A percentile compares a stretch with the other conserved stretches of the same genome.
Evolutionary conservation across 306 rosid species (phyloP).

Genomic region (Dicorynia guianensis): DNA sequence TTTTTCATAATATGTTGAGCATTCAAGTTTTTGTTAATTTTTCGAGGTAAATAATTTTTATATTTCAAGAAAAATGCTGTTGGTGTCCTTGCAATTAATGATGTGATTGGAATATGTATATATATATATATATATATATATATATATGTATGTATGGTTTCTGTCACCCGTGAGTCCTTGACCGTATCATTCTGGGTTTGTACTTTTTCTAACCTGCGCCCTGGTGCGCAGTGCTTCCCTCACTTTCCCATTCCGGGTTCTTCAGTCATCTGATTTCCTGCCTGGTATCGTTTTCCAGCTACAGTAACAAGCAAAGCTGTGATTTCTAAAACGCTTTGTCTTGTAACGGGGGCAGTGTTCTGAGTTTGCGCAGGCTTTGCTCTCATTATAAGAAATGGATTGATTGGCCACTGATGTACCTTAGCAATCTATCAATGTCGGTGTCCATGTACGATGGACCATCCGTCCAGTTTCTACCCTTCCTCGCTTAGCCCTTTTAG

Average conservation of each 20-base stretch:
- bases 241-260: not conserved
- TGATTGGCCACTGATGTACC: constrained; percentile 53
- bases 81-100: constrained; percentile 26
- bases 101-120: no score
- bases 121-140: no score
- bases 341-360: constrained; percentile 41
- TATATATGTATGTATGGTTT: no score
- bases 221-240: not conserved
- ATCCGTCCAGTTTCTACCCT: constrained; percentile 45
- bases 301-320: constrained; percentile 35
- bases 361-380: constrained; percentile 63
- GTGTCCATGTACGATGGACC: constrained; percentile 43
- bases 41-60: constrained; percentile 1
- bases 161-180: not conserved
- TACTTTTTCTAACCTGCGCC: constrained; percentile 36
- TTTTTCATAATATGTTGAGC: no score
- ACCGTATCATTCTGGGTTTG: constrained; percentile 10
- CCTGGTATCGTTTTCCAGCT: constrained; percentile 56
- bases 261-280: constrained; percentile 21
- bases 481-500: constrained; percentile 33
- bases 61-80: not conserved
- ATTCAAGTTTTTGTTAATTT: no score
- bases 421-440: constrained; percentile 47
- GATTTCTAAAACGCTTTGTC: constrained; percentile 45
- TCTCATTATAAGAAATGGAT: constrained; percentile 58